phyloP scores from a whole-genome alignment of 768 basidiomycete species.

The Pleurotus ostreatus region DNA sequence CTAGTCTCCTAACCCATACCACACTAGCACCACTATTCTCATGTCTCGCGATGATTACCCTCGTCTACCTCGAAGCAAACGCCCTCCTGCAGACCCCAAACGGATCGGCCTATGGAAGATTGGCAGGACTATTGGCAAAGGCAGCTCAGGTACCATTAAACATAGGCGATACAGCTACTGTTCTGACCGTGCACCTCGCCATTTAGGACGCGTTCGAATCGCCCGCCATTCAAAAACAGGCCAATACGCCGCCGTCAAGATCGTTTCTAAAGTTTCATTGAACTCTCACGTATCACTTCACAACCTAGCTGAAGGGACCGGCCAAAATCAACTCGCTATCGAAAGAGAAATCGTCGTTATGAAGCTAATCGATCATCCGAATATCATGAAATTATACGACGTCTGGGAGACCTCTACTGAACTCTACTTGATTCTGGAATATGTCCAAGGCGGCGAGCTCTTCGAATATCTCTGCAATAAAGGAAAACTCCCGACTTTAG shows the following conservation, averaged over 20 bases:
- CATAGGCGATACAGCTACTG: not conserved
- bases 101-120: constrained; percentile 82
- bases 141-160: constrained; percentile 59
- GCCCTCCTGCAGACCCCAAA: constrained; percentile 44
- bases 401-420: constrained; percentile 94
- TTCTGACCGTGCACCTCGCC: not conserved
- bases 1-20: too few species aligned
- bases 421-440: constrained; percentile 90
- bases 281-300: constrained; percentile 65
- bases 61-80: constrained; percentile 21
- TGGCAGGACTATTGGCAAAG: constrained; percentile 79
- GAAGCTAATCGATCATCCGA: constrained; percentile 95
- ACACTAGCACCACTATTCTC: not conserved
- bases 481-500: constrained; percentile 63
- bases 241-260: constrained; percentile 91
- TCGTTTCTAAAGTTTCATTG: constrained; percentile 75
- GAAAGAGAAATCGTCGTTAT: constrained; percentile 96
- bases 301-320: constrained; percentile 67
- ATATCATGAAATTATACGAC: constrained; percentile 91
- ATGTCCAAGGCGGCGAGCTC: constrained; percentile 91
- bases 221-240: constrained; percentile 86
- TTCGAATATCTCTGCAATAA: constrained; percentile 87
- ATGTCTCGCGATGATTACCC: constrained; percentile 25
- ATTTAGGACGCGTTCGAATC: constrained; percentile 81
- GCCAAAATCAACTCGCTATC: constrained; percentile 74